Base-by-base conservation (phyloP, 495 filamentous ascomycete species). In the Neurospora sp. region DNA sequence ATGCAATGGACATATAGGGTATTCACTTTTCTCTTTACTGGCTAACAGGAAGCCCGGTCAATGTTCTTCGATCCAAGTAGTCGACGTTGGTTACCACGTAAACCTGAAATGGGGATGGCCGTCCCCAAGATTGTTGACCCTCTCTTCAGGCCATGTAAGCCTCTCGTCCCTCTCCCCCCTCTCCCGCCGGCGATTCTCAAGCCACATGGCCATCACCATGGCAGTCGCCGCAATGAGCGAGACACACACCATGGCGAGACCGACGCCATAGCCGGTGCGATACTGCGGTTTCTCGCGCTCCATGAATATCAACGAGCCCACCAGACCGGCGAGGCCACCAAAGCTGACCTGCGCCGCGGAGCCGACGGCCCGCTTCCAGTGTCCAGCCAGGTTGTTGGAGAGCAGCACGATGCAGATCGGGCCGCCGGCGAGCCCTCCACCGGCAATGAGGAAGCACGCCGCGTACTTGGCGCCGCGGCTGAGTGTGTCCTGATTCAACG, bases 391-490 rank as follows among this genome's bases (percentile, higher is more conserved):
- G 61, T 83, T 83, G 70, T 83, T 83, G 9, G 76, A 20, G 9
- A 89, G 82, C 89, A 89, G 90, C 1, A 85, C 85, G 18, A 90
- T 73, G 10, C 59, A 88, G 80, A 78, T 86, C 35, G 89, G 87
- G 0, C 91, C 85, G 80, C 90, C 90, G 83, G 92, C 89, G 77
- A 89, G 88, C 80, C 91, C 91, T 3, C 90, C 91, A 44, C 83
- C 78, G 80, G 91, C 88, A 72, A 88, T 86, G n/a, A 92, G 76
- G 1, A 87, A 89, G 27, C 87, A 82, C 74, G 87, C 89, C 35
- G 80, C 82, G 73, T 89, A 90, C 76, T 97, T 94, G 8, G 89
- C 88, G 76, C 97, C 90, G 53, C 85, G 83, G 71, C 90, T 86
- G 18, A 90, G 90, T n/a, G 94, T 86, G 72, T 87, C 84, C 31